Evolutionary conservation across 768 basidiomycete genomes (phyloP), one percentile per base, ranked within the genome.

Genomic region (Lactarius indigo): DNA sequence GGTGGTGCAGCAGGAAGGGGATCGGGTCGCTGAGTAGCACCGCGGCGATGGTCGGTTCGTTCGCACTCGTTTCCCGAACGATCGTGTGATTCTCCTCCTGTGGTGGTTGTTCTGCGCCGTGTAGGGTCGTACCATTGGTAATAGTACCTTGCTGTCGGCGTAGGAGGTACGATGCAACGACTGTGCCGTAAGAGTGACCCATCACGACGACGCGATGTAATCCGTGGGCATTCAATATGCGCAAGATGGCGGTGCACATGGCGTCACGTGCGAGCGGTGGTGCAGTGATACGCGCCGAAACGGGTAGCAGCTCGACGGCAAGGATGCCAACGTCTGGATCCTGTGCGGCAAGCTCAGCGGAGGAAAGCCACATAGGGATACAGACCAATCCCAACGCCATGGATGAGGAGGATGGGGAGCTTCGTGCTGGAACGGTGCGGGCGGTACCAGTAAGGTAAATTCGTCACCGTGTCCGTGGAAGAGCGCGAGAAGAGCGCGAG

Each of bases 311-410:
- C 73, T 89, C 88, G 61, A 87, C 75, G 35, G 85, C 81, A 59
- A 89, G 69, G 64, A 89, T 82, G 50, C 86, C 87, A 2, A 84
- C 76, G 57, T 85, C 82, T 0, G 83, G 82, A 37, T 86, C 78
- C 23, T 72, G 73, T 1, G 68, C 65, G 13, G 78, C 69, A 15
- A 88, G 71, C 30, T 84, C 83, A 3, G n/a, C 73, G 73, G 60
- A 90, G 70, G 69, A 89, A 85, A 3, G 79, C 73, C 1, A 79
- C 55, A 65, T 90, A 89, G 0, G 87, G 83, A 72, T 79, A 82
- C 50, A 89, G 74, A 37, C 88, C 88, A 63, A 90, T 86, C 12
- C 88, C 88, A n/a, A 89, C 84, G 12, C 88, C 88, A 63, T 90
- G 88, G 1, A 90, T 70, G 71, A 89, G 87, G n/a, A 89, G 73